phyloP scores from a whole-genome alignment of 208 protist genomes.

The Leishmania amazonensis region DNA sequence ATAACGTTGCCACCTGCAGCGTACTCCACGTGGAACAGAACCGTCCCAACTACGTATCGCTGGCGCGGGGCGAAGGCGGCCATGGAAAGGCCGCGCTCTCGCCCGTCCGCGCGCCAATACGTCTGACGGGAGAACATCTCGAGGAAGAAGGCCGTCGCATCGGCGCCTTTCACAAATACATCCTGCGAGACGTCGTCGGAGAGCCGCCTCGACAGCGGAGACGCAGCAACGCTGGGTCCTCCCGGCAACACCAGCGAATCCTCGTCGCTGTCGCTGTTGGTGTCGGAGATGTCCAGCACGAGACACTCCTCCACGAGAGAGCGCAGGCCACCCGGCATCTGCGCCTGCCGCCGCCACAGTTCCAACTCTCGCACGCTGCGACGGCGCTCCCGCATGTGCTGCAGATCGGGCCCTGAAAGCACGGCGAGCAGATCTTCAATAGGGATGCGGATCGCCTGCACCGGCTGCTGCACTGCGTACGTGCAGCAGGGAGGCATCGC shows the following conservation, averaged over 20 bases:
- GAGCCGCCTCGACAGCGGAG: no score
- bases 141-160: slow-evolving; percentile 22
- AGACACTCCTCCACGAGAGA: slow-evolving; percentile 3
- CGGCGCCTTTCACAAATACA: slow-evolving; percentile 14
- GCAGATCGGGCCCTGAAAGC: slow-evolving; percentile 7
- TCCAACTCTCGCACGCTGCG: slow-evolving; percentile 7
- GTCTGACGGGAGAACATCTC: slow-evolving; percentile 12
- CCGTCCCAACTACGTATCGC: slow-evolving; percentile 6
- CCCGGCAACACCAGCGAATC: neutral
- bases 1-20: no score
- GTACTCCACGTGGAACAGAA: slow-evolving; percentile 17
- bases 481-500: slow-evolving; percentile 7
- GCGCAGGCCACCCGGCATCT: neutral
- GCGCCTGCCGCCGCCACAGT: neutral
- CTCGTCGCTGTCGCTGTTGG: neutral
- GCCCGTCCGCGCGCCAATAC: slow-evolving; percentile 16
- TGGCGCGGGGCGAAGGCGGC: slow-evolving; percentile 12
- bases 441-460: slow-evolving; percentile 11
- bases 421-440: neutral
- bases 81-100: slow-evolving; percentile 21
- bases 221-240: neutral
- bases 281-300: neutral
- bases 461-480: slow-evolving; percentile 11
- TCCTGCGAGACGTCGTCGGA: neutral
- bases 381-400: neutral